These are phyloP conservation scores for Polygonum maritimum DNA, from an alignment of 148 eudicot species.

Conservation along the genomic window DNA sequence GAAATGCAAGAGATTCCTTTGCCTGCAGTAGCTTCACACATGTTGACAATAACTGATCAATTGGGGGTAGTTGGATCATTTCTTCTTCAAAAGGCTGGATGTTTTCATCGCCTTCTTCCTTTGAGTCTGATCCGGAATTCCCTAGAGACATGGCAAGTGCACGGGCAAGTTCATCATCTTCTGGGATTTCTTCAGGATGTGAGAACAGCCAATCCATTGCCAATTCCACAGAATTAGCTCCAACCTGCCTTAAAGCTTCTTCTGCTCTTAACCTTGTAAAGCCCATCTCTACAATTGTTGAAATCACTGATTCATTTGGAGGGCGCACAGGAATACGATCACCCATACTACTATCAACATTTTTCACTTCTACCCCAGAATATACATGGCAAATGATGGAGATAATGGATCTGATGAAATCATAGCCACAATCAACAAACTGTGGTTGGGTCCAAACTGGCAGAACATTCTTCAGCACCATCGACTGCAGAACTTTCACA, in stretches of 20 bases:
- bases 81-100: constrained; percentile 64
- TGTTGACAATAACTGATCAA: constrained; percentile 62
- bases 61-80: constrained; percentile 68
- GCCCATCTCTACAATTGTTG: constrained; percentile 95
- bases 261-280: constrained; percentile 90
- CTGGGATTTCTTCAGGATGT: constrained; percentile 83
- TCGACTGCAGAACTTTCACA: constrained; percentile 84
- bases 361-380: constrained; percentile 92
- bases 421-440: constrained; percentile 76
- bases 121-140: constrained; percentile 59
- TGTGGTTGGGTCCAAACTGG: constrained; percentile 88
- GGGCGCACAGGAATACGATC: constrained; percentile 69
- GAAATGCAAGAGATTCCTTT: constrained; percentile 89
- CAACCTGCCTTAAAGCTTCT: constrained; percentile 96
- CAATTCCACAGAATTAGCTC: constrained; percentile 87
- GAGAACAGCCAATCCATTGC: constrained; percentile 99
- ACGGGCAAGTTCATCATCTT: constrained; percentile 96
- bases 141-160: constrained; percentile 99
- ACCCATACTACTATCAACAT: constrained; percentile 29
- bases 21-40: constrained; percentile 70
- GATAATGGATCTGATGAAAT: constrained; percentile 57
- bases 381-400: constrained; percentile 76
- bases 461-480: constrained; percentile 76
- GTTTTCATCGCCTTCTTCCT: constrained; percentile 55
- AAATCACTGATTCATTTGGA: constrained; percentile 71